These are phyloP conservation scores for Penicillium steckii DNA, from an alignment of 495 filamentous ascomycete species.

Conservation along the genomic window DNA sequence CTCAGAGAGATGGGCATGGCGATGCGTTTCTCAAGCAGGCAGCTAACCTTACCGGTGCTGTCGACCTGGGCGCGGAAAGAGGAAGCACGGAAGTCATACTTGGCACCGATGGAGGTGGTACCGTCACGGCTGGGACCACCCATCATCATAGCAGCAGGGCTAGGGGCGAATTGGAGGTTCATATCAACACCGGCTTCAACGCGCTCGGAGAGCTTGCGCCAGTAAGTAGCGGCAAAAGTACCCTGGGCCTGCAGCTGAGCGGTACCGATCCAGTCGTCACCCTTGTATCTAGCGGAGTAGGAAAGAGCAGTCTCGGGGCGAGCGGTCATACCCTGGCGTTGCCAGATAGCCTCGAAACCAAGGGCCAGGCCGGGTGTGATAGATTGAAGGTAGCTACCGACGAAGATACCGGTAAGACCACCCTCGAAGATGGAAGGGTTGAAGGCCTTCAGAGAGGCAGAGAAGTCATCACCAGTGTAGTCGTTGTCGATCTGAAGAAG, in stretches of 20 bases:
- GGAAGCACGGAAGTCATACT: conserved; percentile 96
- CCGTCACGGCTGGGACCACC: conserved; percentile 77
- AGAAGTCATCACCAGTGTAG: conserved; percentile 90
- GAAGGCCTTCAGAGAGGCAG: conserved; percentile 82
- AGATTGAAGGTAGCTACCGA: conserved; percentile 92
- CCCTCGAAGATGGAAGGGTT: conserved; percentile 94
- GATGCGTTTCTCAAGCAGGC: conserved; percentile 91
- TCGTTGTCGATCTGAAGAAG: conserved; percentile 91
- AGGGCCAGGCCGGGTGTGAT: conserved; percentile 85
- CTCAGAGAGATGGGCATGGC: conserved; percentile 86
- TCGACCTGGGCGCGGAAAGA: conserved; percentile 96
- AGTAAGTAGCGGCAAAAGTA: conserved; percentile 88
- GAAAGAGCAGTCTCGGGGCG: conserved; percentile 82
- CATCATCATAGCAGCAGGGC: conserved; percentile 61
- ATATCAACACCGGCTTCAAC: conserved; percentile 95
- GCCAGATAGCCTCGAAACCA: conserved; percentile 92
- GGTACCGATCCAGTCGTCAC: conserved; percentile 85
- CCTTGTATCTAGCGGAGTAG: conserved; percentile 87
- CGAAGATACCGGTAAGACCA: conserved; percentile 88
- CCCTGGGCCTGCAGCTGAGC: conserved; percentile 83
- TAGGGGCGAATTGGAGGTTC: conserved; percentile 80
- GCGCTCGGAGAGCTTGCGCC: conserved; percentile 89
- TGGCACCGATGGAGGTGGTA: conserved; percentile 85
- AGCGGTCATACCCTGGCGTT: conserved; percentile 71
- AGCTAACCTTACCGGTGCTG: conserved; percentile 88